These are phyloP conservation scores for Tricladium varicosporioides DNA, from an alignment of 2,329 filamentous ascomycete species.

Conservation along the genomic window DNA sequence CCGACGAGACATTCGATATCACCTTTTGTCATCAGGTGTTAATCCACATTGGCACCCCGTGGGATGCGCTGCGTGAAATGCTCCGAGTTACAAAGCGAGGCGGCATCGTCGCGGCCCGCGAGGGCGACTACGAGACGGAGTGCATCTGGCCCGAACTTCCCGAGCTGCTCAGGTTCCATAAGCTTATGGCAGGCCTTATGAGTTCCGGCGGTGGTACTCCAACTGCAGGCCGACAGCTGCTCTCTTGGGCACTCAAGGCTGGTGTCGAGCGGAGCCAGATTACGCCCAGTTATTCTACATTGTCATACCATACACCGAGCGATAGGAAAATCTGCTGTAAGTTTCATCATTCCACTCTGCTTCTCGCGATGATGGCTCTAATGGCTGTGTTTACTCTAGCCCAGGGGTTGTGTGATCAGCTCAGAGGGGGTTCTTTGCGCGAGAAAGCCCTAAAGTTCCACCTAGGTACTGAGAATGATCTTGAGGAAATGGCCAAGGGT, in stretches of 20 bases:
- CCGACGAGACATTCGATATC: slow-evolving; percentile 54
- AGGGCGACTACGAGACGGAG: slow-evolving; percentile 35
- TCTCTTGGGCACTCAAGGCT: slow-evolving; percentile 32
- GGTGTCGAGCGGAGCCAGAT: slow-evolving; percentile 20
- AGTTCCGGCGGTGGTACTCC: slow-evolving; percentile 23
- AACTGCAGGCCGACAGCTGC: slow-evolving; percentile 28
- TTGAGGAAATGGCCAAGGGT: slow-evolving; percentile 30
- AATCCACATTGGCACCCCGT: slow-evolving; percentile 51
- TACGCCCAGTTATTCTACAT: slow-evolving; percentile 23
- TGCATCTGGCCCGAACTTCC: slow-evolving; percentile 32
- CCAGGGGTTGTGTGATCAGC: slow-evolving; percentile 22
- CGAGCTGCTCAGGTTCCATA: slow-evolving; percentile 29
- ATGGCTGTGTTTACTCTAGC: slow-evolving; percentile 21
- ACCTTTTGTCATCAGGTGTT: slow-evolving; percentile 59
- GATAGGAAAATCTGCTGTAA: slow-evolving; percentile 26
- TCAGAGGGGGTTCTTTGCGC: slow-evolving; percentile 24
- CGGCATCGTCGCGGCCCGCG: slow-evolving; percentile 50
- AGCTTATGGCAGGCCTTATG: slow-evolving; percentile 17
- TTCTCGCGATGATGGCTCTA: slow-evolving; percentile 17
- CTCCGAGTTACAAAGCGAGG: slow-evolving; percentile 50
- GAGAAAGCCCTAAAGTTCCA: slow-evolving; percentile 22
- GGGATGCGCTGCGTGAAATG: slow-evolving; percentile 52
- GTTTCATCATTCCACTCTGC: slow-evolving; percentile 10
- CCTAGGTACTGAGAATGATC: slow-evolving; percentile 22
- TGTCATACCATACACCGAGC: slow-evolving; percentile 20